A percentile compares a stretch with the other conserved stretches of the same genome.
Conservation (phyloP, 2,329 filamentous ascomycete species). For the Colletotrichum tanaceti region DNA sequence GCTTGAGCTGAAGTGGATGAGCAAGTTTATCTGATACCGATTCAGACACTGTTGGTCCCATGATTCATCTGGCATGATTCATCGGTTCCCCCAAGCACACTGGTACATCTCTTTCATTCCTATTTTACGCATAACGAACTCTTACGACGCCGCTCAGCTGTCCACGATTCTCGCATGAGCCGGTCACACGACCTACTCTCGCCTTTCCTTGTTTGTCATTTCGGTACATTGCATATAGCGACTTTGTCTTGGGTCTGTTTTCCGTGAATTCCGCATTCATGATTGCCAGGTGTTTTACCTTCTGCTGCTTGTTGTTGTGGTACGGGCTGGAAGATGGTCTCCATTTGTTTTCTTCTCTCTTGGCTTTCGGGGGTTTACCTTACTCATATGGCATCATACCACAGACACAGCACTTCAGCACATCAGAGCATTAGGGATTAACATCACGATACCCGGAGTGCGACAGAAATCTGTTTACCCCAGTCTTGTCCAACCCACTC, state of each 20-base stretch:
- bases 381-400: constrained; percentile 30
- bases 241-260: constrained; percentile 23
- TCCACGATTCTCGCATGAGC: constrained; percentile 2
- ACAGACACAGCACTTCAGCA: constrained; percentile 34
- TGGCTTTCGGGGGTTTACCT: constrained; percentile 2
- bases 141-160: not conserved
- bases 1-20: constrained; percentile 70
- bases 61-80: constrained; percentile 44
- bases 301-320: not conserved
- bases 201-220: not conserved
- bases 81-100: not conserved
- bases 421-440: constrained; percentile 41
- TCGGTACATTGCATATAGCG: constrained; percentile 32
- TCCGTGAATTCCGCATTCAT: not conserved
- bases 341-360: not conserved
- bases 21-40: constrained; percentile 47
- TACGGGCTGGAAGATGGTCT: not conserved
- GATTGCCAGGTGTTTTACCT: not conserved
- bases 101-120: not conserved
- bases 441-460: constrained; percentile 42
- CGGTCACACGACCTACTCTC: not conserved
- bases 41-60: not conserved
- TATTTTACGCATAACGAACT: not conserved
- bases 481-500: constrained; percentile 39
- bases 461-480: constrained; percentile 41